Evolutionary conservation across 768 basidiomycete species (phyloP), one percentile per base, ranked within the genome.

Genomic region (Trametes sanguinea): DNA sequence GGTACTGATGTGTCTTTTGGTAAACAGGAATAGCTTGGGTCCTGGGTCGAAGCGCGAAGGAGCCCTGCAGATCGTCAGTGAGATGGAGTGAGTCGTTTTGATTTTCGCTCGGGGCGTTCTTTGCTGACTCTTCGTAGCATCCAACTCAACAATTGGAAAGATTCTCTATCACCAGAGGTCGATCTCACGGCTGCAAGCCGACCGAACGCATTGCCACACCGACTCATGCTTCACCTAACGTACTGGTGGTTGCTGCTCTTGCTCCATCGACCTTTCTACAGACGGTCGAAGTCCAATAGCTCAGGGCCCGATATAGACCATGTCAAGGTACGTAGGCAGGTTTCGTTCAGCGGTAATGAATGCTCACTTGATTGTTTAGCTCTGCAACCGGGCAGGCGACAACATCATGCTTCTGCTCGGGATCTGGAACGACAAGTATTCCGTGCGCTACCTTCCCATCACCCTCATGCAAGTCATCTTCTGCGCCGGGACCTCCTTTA

Each of bases 211-310:
- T 80, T 81, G 0, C 83, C 84, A 0, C 84, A 86, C 60, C 75
- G 81, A 30, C 72, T 86, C 32, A 82, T 82, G 78, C 74, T 86
- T 60, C 84, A 87, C 62, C 73, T 82, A 32, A 75, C 80, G 9
- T 85, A 83, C 68, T 82, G 83, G 78, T 86, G 84, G 81, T 71
- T 81, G 16, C 80, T 82, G 63, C 84, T 88, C 37, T 78, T 88
- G 16, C 78, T 88, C 0, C 84, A 87, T 62, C 78, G 86, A 2
- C 85, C 85, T 0, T 78, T 76, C 66, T 78, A 76, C 64, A 61
- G 69, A 4, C 67, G 68, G 27, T 65, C 68, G 45, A 43, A 62
- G 75, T 66, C 74, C 63, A 61, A 74, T 70, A 11, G 78, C 76
- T 60, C 55, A 13, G 65, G 48, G 69, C 56, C 77, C 75, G 61